Conservation (phyloP, 2,329 filamentous ascomycete genomes). For the Colletotrichum spinosum region DNA sequence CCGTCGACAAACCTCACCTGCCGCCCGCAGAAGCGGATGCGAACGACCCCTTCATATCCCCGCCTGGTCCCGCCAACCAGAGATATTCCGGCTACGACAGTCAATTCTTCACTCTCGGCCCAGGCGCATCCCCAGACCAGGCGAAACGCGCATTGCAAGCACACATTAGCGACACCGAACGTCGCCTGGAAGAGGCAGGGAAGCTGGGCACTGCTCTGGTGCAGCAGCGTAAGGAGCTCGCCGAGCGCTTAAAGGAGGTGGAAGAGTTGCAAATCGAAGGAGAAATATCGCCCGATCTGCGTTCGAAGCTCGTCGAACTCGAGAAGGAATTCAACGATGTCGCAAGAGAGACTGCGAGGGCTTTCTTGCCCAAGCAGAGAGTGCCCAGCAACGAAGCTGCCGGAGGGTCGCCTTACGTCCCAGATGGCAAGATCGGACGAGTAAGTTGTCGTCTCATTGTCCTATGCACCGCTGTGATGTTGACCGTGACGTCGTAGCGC, state of each 20-base stretch:
- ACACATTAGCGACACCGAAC: constrained; percentile 91
- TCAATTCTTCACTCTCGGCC: constrained; percentile 81
- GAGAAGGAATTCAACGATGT: constrained; percentile 97
- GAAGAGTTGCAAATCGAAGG: constrained; percentile 80
- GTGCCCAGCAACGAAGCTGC: constrained; percentile 76
- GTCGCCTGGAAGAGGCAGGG: constrained; percentile 90
- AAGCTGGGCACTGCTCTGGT: constrained; percentile 89
- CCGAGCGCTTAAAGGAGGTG: constrained; percentile 85
- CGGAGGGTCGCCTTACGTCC: constrained; percentile 63
- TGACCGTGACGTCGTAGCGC: constrained; percentile 58
- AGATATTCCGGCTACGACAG: constrained; percentile 88
- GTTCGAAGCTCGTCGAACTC: constrained; percentile 84
- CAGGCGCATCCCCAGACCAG: constrained; percentile 83
- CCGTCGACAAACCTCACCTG: constrained; percentile 56
- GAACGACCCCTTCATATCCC: constrained; percentile 70
- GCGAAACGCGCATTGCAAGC: constrained; percentile 90
- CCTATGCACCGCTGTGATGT: constrained; percentile 12
- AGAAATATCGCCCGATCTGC: constrained; percentile 85
- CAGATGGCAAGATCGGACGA: constrained; percentile 63
- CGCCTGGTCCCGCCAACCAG: constrained; percentile 63
- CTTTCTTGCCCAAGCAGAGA: constrained; percentile 87
- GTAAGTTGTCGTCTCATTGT: constrained; percentile 53
- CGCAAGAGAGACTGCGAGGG: constrained; percentile 87
- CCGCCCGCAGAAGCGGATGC: constrained; percentile 49
- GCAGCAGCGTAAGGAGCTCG: constrained; percentile 85